phyloP scores from a whole-genome alignment of 805 yeast species.

The Ogataea paraovalis region DNA sequence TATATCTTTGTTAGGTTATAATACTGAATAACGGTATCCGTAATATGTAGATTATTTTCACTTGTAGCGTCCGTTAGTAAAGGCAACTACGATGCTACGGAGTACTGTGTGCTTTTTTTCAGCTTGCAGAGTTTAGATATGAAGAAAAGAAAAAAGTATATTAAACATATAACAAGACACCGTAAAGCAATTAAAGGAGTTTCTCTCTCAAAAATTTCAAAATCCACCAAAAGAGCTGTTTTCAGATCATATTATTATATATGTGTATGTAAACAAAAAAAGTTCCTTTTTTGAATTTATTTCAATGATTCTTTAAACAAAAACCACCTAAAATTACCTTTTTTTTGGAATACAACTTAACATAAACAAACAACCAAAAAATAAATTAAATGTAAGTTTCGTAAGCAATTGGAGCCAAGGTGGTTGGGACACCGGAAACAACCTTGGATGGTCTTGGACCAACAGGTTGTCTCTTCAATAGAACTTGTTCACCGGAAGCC shows the following conservation, averaged over 20 bases:
- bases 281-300: background rate
- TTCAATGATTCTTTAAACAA: background rate
- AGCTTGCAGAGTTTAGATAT: background rate
- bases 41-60: no score
- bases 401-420: conserved; percentile 98
- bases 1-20: no score
- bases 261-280: background rate
- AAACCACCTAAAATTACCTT: background rate
- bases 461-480: conserved; percentile 97
- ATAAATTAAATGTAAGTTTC: conserved; percentile 91
- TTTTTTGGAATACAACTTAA: background rate
- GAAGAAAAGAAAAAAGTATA: background rate
- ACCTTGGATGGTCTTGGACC: conserved; percentile 93
- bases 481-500: conserved; percentile 85
- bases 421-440: conserved; percentile 87
- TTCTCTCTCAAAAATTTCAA: background rate
- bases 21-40: no score
- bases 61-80: no score
- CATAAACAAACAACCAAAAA: background rate
- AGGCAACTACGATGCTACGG: no score
- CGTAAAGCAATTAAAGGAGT: background rate
- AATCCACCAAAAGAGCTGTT: background rate
- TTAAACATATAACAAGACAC: background rate
- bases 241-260: background rate
- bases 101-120: no score